Percentiles rank a stretch among this genome's conserved stretches.
Evolutionary conservation across 306 rosid species (phyloP).

Genomic region (Dryas drummondii): DNA sequence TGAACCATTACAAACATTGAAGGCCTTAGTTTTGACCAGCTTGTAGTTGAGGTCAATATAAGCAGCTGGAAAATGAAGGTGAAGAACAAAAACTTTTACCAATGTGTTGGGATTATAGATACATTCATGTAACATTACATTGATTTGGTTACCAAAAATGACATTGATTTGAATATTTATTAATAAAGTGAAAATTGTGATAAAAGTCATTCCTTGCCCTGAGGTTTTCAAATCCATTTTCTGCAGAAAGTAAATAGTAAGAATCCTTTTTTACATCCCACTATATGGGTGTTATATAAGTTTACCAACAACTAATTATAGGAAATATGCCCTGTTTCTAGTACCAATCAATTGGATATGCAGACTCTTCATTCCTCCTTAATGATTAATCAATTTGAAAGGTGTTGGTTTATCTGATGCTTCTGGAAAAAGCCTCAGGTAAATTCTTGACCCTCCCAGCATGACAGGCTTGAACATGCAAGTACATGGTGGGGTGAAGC

Average conservation of each 20-base stretch:
- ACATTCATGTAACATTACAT: not conserved
- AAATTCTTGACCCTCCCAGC: not conserved
- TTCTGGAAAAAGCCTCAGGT: not conserved
- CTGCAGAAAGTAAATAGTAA: too few relatives aligned
- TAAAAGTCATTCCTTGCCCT: not conserved
- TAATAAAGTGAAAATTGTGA: not conserved
- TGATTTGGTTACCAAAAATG: not conserved
- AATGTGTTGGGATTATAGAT: not conserved
- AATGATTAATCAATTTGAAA: too few relatives aligned
- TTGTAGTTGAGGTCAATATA: not conserved
- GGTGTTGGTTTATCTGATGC: not conserved
- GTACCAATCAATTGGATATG: too few relatives aligned
- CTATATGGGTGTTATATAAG: too few relatives aligned
- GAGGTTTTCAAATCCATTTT: too few relatives aligned
- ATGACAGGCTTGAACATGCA: too few relatives aligned
- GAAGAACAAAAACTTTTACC: not conserved
- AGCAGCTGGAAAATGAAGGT: not conserved
- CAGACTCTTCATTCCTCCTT: too few relatives aligned
- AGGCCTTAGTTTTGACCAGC: slow-evolving; percentile 15
- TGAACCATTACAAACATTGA: not conserved
- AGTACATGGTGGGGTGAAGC: not conserved
- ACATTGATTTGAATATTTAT: not conserved
- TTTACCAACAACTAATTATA: too few relatives aligned
- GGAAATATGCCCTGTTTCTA: too few relatives aligned
- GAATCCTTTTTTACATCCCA: too few relatives aligned